A percentile compares a stretch with the other conserved stretches of the same genome.
These are phyloP conservation scores for Exsudoporus frostii DNA, from an alignment of 768 basidiomycete species.

Conservation along the genomic window DNA sequence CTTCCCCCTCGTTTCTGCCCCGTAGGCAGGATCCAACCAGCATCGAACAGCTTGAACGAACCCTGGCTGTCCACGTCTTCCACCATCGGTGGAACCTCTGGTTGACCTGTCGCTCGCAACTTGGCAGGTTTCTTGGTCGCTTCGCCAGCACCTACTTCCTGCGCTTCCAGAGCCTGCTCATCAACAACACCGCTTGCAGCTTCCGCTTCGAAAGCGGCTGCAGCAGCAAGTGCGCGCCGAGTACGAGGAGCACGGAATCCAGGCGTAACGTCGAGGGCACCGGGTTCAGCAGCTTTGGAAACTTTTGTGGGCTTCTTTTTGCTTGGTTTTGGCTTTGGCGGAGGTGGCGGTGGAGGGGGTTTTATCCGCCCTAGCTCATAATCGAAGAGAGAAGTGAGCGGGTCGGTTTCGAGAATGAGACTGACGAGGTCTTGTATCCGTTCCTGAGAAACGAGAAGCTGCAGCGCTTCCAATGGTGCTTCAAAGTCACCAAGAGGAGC, in stretches of 20 bases:
- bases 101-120: constrained; percentile 22
- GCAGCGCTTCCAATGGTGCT: constrained; percentile 55
- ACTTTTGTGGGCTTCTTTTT: constrained; percentile 38
- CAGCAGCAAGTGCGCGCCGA: constrained; percentile 41
- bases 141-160: constrained; percentile 12
- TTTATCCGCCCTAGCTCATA: constrained; percentile 64
- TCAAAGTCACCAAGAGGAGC: constrained; percentile 66
- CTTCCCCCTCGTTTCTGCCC: constrained; percentile 68
- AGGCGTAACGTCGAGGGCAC: constrained; percentile 38
- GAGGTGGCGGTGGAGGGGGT: constrained; percentile 56
- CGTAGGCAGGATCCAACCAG: constrained; percentile 83
- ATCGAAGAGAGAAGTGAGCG: constrained; percentile 63
- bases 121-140: constrained; percentile 29
- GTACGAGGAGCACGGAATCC: constrained; percentile 52
- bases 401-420: constrained; percentile 52
- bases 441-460: constrained; percentile 53
- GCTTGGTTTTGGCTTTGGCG: constrained; percentile 40
- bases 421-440: constrained; percentile 51
- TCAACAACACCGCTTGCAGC: constrained; percentile 19
- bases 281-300: constrained; percentile 19
- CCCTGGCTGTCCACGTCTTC: constrained; percentile 67
- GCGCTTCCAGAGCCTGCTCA: constrained; percentile 6
- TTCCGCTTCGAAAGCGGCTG: constrained; percentile 43
- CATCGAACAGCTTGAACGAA: constrained; percentile 80
- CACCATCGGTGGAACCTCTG: constrained; percentile 54